Base-by-base conservation (phyloP, 768 basidiomycete species). In the Suillus clintonianus region DNA sequence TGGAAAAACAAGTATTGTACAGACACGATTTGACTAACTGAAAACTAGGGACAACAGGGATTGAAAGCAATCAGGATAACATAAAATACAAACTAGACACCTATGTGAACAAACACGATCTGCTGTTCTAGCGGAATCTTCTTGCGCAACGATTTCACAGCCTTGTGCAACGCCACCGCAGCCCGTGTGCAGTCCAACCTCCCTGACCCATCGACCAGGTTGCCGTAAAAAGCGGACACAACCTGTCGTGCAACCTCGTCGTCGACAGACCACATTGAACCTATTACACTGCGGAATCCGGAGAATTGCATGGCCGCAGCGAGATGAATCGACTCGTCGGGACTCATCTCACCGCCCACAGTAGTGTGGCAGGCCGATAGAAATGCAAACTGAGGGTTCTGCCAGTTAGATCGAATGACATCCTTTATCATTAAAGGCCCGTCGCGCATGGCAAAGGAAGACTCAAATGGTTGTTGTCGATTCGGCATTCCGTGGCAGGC, bases 321-420 rank as follows among this genome's bases (percentile, higher is more conserved):
- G 17, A 71, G 64, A 63, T 71, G 70, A 4, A 69, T 54, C 3
- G 61, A 57, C 43, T 71, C 70, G 30, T 70, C 71, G 0, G 69
- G 68, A 7, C 61, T 60, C 42, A 37, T 37, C n/a, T 42, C 59
- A 32, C 71, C 51, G 13, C 70, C 67, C 15, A 58, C 64, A 5
- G 70, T 69, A n/a, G 70, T 71, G 34, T 69, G 66, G 42, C 71
- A 71, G 7, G 70, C 71, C 27, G 71, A 69, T 36, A 71, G 62
- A 27, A 71, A 69, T n/a, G 68, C 70, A 43, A 71, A 61, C 27
- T 68, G 48, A 2, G 69, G 62, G 17, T 61, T 56, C 1, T 45
- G 50, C 15, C 71, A 58, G 15, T 45, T 24, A 19, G 57, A 41
- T 24, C 62, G 34, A 14, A 65, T 60, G 9, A 71, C 56, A 37